These are phyloP conservation scores for Coprinopsis strossmayeri DNA, from an alignment of 768 basidiomycete genomes.

Conservation along the genomic window DNA sequence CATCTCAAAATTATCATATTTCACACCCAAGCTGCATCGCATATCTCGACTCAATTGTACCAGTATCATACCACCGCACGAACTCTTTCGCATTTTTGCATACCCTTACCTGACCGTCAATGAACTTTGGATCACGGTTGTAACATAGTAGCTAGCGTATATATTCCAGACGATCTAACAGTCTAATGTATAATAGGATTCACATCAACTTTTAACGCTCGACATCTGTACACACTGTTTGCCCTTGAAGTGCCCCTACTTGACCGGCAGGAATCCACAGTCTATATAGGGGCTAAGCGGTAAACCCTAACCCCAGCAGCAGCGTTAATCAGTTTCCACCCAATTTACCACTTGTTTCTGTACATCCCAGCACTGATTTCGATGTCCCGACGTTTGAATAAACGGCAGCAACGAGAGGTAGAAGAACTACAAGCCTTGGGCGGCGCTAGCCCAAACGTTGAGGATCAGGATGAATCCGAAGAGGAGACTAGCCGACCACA, in stretches of 20 bases:
- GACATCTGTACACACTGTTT: constrained; percentile 1
- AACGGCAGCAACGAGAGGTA: constrained; percentile 80
- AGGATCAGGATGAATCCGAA: background rate
- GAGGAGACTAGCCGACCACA: background rate
- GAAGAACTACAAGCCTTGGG: constrained; percentile 68
- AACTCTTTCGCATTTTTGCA: too few species aligned
- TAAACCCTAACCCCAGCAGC: background rate
- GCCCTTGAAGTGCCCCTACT: too few species aligned
- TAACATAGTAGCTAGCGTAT: background rate
- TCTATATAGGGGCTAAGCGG: too few species aligned
- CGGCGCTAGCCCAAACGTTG: constrained; percentile 3
- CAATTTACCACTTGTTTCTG: background rate
- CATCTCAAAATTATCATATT: background rate
- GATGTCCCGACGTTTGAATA: constrained; percentile 74
- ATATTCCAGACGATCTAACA: background rate
- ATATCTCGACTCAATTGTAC: too few species aligned
- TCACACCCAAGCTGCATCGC: background rate
- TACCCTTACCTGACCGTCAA: too few species aligned
- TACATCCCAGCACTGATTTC: background rate
- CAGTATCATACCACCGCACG: too few species aligned
- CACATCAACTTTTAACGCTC: too few species aligned
- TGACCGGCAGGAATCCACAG: too few species aligned
- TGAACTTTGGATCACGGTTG: too few species aligned
- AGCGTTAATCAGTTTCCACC: too few species aligned
- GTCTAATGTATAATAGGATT: background rate